These are phyloP conservation scores for Endocarpon pusillum DNA, from an alignment of 495 filamentous ascomycete species.

Conservation along the genomic window DNA sequence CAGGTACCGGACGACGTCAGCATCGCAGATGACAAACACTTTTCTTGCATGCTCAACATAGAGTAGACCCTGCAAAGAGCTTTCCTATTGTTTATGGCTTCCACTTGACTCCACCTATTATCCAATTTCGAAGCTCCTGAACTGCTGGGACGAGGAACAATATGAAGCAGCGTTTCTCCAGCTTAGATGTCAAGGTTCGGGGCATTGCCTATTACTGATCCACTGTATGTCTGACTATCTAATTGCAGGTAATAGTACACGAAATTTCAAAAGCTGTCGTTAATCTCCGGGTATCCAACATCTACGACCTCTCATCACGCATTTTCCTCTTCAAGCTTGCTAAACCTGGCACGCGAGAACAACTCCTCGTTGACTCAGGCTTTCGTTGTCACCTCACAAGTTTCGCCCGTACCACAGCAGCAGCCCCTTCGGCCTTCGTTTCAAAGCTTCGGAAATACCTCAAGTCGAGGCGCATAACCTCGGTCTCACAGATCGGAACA, in stretches of 20 bases:
- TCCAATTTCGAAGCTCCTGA: too few species aligned
- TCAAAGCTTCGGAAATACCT: constrained; percentile 68
- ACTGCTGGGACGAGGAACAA: too few species aligned
- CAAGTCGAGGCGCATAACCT: constrained; percentile 68
- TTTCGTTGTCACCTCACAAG: constrained; percentile 90
- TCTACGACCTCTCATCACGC: constrained; percentile 87
- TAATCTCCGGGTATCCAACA: constrained; percentile 69
- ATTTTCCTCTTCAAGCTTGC: constrained; percentile 90
- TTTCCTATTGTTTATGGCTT: too few species aligned
- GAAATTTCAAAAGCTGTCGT: constrained; percentile 66
- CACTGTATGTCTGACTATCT: constrained; percentile 1
- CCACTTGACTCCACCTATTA: too few species aligned
- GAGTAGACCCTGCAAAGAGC: too few species aligned
- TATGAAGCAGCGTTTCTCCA: constrained; percentile 98
- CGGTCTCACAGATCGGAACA: constrained; percentile 71
- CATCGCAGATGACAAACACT: too few species aligned
- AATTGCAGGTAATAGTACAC: constrained; percentile 65
- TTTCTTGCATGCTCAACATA: too few species aligned
- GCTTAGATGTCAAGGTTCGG: constrained; percentile 70
- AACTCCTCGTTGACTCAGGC: constrained; percentile 82
- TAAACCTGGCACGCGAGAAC: constrained; percentile 69
- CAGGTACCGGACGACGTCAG: too few species aligned
- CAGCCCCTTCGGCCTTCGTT: constrained; percentile 71
- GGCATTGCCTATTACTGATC: neutral
- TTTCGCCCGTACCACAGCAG: constrained; percentile 70